Percentiles rank a stretch among this genome's conserved stretches.
phyloP scores from a whole-genome alignment of 495 filamentous ascomycete species.

The Penicillium cosmopolitanum region DNA sequence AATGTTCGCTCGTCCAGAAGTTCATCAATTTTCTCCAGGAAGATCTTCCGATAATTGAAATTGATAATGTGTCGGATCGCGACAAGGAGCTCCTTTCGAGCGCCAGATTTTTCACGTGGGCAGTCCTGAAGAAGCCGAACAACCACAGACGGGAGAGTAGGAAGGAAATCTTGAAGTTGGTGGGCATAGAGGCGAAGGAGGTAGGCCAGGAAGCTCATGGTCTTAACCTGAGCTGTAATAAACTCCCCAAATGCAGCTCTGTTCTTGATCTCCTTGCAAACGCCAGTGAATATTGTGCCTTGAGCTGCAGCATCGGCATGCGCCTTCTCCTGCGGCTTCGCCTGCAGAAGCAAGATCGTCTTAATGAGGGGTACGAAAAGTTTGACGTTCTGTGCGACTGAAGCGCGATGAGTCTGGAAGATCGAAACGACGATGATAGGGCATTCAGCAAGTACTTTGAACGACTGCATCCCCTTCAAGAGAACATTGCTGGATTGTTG shows the following conservation, averaged over 20 bases:
- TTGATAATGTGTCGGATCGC: conserved; percentile 99
- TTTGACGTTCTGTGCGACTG: conserved; percentile 84
- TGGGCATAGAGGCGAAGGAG: conserved; percentile 85
- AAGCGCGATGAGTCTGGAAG: conserved; percentile 85
- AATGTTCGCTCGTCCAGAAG: conserved; percentile 90
- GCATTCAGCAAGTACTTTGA: conserved; percentile 97
- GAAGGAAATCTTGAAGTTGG: conserved; percentile 87
- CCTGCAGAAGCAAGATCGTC: conserved; percentile 83
- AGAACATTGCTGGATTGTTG: conserved; percentile 81
- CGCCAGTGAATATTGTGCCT: conserved; percentile 84
- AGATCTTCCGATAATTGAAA: conserved; percentile 96
- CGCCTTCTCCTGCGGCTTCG: conserved; percentile 89
- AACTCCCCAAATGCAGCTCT: conserved; percentile 95
- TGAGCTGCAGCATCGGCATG: conserved; percentile 78
- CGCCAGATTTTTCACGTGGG: conserved; percentile 88
- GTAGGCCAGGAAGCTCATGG: conserved; percentile 98
- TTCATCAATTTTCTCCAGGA: conserved; percentile 92
- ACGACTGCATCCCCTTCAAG: conserved; percentile 93
- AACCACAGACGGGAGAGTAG: conserved; percentile 84
- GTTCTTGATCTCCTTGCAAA: conserved; percentile 93
- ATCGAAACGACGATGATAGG: conserved; percentile 99
- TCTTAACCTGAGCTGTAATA: conserved; percentile 97
- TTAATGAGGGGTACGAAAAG: conserved; percentile 94
- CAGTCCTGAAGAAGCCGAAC: conserved; percentile 93
- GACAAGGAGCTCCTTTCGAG: conserved; percentile 92